Evolutionary conservation across 371 early-diverging fungal species (phyloP).

Genomic region (Zancudomyces culisetae): DNA sequence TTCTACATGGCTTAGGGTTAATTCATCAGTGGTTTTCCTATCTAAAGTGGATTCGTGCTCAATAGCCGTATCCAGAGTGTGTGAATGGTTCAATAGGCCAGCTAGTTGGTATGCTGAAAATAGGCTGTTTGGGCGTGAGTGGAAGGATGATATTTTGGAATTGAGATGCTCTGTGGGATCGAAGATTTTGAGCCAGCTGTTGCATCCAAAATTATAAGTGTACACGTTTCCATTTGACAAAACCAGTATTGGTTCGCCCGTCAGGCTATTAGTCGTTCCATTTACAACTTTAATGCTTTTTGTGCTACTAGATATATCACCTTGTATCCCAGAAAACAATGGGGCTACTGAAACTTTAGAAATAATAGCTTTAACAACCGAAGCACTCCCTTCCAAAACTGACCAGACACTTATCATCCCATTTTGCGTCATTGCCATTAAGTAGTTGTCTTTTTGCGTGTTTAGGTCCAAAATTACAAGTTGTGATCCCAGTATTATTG

Average conservation of each 20-base stretch:
- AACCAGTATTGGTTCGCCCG: slow-evolving; percentile 50
- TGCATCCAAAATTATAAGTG: slow-evolving; percentile 43
- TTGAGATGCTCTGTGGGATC: slow-evolving; percentile 1
- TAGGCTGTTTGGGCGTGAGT: no score
- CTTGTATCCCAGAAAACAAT: slow-evolving; percentile 9
- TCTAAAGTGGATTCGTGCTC: no score
- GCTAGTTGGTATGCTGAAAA: no score
- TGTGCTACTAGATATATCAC: slow-evolving; percentile 23
- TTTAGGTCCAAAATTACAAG: slow-evolving; percentile 6
- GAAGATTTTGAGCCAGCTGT: slow-evolving; percentile 3
- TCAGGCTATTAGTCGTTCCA: slow-evolving; percentile 32
- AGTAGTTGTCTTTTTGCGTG: slow-evolving; percentile 6
- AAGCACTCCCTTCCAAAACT: background rate
- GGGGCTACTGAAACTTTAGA: slow-evolving; percentile 13
- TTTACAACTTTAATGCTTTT: no score
- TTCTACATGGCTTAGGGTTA: no score
- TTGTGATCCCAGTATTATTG: slow-evolving; percentile 11
- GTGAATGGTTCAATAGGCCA: no score
- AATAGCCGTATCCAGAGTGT: no score
- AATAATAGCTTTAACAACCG: background rate
- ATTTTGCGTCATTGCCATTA: slow-evolving; percentile 8
- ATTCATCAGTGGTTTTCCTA: no score
- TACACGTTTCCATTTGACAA: slow-evolving; percentile 53
- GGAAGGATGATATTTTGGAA: no score
- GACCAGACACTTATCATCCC: slow-evolving; percentile 15